phyloP scores from a whole-genome alignment of 345 rosid species.

The Gossypium ekmanianum region DNA sequence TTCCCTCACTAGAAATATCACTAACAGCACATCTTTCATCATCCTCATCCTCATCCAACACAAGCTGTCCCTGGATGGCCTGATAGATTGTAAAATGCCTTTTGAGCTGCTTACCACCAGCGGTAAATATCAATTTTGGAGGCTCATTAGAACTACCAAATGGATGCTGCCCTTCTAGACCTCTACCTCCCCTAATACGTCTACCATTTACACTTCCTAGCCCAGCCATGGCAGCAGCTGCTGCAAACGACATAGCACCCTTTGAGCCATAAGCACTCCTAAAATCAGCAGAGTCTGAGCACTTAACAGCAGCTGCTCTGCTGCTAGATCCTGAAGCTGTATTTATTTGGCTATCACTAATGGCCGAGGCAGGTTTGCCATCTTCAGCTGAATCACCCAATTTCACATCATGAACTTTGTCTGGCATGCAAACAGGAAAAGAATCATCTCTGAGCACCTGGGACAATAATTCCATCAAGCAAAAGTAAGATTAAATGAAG shows the following conservation, averaged over 20 bases:
- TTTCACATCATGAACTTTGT: conserved; percentile 93
- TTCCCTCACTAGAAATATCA: conserved; percentile 87
- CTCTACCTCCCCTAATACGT: conserved; percentile 89
- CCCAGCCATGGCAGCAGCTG: conserved; percentile 99
- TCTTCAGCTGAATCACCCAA: conserved; percentile 82
- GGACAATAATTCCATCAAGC: conserved; percentile 3
- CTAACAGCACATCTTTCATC: conserved; percentile 82
- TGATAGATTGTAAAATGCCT: conserved; percentile 95
- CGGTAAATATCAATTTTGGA: conserved; percentile 71
- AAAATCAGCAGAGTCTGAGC: conserved; percentile 69
- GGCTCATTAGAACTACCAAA: conserved; percentile 67
- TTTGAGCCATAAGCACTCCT: conserved; percentile 79
- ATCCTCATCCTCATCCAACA: conserved; percentile 72
- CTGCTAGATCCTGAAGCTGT: conserved; percentile 82
- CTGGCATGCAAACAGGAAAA: conserved; percentile 86
- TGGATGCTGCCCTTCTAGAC: conserved; percentile 73
- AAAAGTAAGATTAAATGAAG: neutral
- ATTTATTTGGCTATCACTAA: conserved; percentile 54
- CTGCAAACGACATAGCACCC: conserved; percentile 98
- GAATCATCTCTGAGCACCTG: conserved; percentile 87
- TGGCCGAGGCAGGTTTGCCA: conserved; percentile 31
- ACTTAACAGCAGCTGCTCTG: conserved; percentile 60
- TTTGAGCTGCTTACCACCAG: conserved; percentile 87
- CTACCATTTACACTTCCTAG: conserved; percentile 86
- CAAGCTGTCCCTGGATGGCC: conserved; percentile 94